Evolutionary conservation across 1,284 basidiomycete species (phyloP), one percentile per base, ranked within the genome.

Genomic region (Lignosus rhinocerotis): DNA sequence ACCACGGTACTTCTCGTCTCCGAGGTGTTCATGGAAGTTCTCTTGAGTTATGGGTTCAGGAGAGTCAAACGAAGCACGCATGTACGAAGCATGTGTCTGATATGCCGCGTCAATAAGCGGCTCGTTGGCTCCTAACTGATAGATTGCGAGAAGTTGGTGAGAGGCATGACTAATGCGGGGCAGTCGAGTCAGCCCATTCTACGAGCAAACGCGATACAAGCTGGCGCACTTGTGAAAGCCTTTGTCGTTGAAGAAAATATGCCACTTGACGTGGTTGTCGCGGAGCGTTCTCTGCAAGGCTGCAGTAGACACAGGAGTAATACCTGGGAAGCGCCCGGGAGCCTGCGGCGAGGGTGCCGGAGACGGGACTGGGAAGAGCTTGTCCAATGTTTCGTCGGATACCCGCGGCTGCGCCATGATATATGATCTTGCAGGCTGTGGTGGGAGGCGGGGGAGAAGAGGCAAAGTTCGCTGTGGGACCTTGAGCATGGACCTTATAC

Each of bases 171-270:
- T 84, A 36, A 19, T 14, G 10, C n/a, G 6, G 17, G 25, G 9
- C 2, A 12, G 33, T 7, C 2, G n/a, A 19, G 16, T 44, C n/a
- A 48, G 49, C 16, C 19, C 32, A 9, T 14, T 19, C 30, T 41
- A 9, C 6, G 1, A 2, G 32, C 10, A n/a, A 0, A 43, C 17
- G n/a, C 34, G 8, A 10, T 7, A 30, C 2, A 19, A 16, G 17
- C 16, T 11, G n/a, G 60, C 70, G 17, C 47, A 78, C 76, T 87
- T 88, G 72, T 87, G 85, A 65, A 82, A 87, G 0, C 77, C 73
- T 56, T 71, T 75, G 34, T 83, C 76, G 58, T 87, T 86, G 73
- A 86, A 85, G 68, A 84, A 88, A 21, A 81, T 76, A 64, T 88
- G 84, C 76, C 80, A 80, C 21, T 76, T 77, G 45, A 78, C 72